Percentiles rank a stretch among this genome's conserved stretches.
Evolutionary conservation across 2,329 filamentous ascomycete species (phyloP).

Genomic region (Botrytis galanthina): DNA sequence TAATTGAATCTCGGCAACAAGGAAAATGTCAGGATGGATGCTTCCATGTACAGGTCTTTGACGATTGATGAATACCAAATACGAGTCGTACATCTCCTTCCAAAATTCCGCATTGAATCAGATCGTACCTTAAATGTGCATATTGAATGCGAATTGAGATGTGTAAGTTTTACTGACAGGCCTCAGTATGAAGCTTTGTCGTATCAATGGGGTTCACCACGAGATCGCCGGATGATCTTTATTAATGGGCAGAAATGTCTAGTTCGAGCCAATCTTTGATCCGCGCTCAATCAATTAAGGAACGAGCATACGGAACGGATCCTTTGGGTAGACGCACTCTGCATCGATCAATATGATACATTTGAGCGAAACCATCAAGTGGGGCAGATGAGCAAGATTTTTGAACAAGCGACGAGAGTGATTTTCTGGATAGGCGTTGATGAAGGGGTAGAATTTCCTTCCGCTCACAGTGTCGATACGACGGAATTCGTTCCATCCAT

Average conservation of each 20-base stretch:
- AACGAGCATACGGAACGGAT: not conserved
- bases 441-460: not conserved
- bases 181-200: not conserved
- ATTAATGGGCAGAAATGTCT: not conserved
- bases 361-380: not conserved
- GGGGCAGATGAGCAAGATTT: not conserved
- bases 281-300: not conserved
- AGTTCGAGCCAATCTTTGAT: not conserved
- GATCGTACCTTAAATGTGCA: not conserved
- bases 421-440: conserved; percentile 2
- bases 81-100: conserved; percentile 3
- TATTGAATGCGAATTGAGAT: not conserved
- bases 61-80: not conserved
- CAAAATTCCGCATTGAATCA: not conserved
- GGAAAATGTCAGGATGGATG: not conserved
- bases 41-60: not conserved
- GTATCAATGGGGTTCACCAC: not conserved
- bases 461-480: not conserved
- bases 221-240: not conserved
- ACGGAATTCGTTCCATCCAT: not conserved
- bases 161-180: not conserved
- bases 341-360: not conserved
- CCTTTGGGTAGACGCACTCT: not conserved
- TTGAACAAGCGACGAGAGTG: not conserved
- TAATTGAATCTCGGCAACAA: not conserved